Evolutionary conservation across 371 early-diverging fungal species (phyloP), one percentile per base, ranked within the genome.

Genomic region (Apophysomyces variabilis): DNA sequence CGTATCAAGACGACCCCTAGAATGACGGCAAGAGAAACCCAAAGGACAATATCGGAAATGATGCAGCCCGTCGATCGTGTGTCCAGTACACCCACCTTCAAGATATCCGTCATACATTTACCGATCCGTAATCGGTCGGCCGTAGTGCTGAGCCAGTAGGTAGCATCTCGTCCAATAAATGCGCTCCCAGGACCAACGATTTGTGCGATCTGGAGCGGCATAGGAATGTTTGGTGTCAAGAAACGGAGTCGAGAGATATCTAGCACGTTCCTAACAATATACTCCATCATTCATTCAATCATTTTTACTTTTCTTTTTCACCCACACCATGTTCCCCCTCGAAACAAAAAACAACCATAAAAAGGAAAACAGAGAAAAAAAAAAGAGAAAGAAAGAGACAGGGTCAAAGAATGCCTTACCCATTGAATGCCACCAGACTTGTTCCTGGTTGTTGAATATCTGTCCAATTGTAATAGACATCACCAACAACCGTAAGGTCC

Each of bases 41-140:
- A 92, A 3, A 92, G 78, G 9, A 91, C 87, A 47, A 93, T 89
- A 68, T 92, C 90, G 6, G 92, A 87, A 37, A 88, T 83, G 56
- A 94, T 90, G 72, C 94, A 94, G 0, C 94, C 93, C 4, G 90
- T 81, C 5, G 93, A 86, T 57, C 85, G 79, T 7, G 86, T 82
- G 69, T 93, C 93, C 38, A 94, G 76, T 1, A 90, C 89, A 5
- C 93, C 94, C 18, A 92, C 92, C 66, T 89, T 86, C 74, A 91
- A 83, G 35, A 88, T 78, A 35, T 91, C 91, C 3, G 81, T 79
- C 65, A 92, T 67, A 66, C 94, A 93, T 36, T 87, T 81, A 38
- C 85, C 90, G 38, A 91, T 69, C 37, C 79, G 66, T 38, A 80
- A 37, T n/a, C 84, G 67, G 61, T 83, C 84, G 6, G 81, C 74